phyloP scores from a whole-genome alignment of 192 early-diverging fungal genomes.

The Gaertneriomyces semiglobifer region DNA sequence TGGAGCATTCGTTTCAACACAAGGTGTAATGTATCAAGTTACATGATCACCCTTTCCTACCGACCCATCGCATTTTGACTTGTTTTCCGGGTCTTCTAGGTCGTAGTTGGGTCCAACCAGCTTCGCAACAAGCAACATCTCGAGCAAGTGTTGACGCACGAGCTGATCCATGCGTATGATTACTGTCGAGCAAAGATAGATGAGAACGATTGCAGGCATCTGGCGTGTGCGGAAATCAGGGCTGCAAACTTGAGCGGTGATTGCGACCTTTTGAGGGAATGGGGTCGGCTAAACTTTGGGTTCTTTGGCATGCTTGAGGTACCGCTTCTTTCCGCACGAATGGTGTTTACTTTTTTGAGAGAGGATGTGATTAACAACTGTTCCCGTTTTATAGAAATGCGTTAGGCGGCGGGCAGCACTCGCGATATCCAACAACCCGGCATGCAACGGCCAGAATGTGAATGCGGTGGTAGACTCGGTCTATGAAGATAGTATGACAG shows the following conservation, averaged over 20 bases:
- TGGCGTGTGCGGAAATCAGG: constrained; percentile 55
- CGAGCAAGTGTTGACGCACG: constrained; percentile 89
- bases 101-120: constrained; percentile 82
- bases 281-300: constrained; percentile 34
- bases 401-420: constrained; percentile 18
- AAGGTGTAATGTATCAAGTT: constrained; percentile 41
- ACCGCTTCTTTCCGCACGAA: background rate
- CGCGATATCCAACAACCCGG: constrained; percentile 1
- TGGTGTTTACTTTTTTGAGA: background rate
- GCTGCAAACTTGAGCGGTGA: constrained; percentile 47
- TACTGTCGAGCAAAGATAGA: constrained; percentile 40
- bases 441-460: background rate
- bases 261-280: constrained; percentile 40
- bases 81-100: constrained; percentile 70
- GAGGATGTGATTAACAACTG: background rate
- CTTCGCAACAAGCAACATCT: constrained; percentile 69
- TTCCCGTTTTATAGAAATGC: constrained; percentile 6
- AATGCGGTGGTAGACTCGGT: constrained; percentile 10
- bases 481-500: constrained; percentile 8
- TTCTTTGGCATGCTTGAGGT: constrained; percentile 12
- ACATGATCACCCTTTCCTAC: background rate
- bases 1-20: constrained; percentile 74
- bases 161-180: constrained; percentile 62
- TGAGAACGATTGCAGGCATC: constrained; percentile 39
- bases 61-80: constrained; percentile 7